Percentiles rank a stretch among this genome's conserved stretches.
These are phyloP conservation scores for Aspergillus campestris DNA, from an alignment of 495 filamentous ascomycete genomes.

Conservation along the genomic window DNA sequence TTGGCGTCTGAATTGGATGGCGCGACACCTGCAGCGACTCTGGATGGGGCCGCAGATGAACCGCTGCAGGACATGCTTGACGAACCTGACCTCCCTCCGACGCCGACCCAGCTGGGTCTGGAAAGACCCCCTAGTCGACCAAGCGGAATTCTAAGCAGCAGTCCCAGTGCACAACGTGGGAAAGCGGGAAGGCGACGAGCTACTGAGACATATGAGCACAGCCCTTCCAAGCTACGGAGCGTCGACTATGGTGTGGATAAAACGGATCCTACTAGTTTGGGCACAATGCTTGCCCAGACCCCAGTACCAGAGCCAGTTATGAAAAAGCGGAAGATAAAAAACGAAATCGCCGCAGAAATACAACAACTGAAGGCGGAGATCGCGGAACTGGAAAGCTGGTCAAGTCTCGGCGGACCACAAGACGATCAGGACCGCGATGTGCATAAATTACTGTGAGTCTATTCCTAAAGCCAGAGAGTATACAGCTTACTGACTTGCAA, in stretches of 20 bases:
- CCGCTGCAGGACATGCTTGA: constrained; percentile 31
- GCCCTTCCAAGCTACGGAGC: constrained; percentile 25
- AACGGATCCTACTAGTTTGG: constrained; percentile 5
- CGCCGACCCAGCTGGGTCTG: constrained; percentile 53
- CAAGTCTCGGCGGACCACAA: constrained; percentile 9
- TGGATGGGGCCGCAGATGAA: constrained; percentile 11
- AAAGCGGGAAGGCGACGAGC: constrained; percentile 21
- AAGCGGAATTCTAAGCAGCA: constrained; percentile 33
- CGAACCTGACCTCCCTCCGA: constrained; percentile 65
- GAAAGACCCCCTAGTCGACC: constrained; percentile 33
- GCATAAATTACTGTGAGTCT: constrained; percentile 25
- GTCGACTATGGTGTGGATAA: constrained; percentile 10
- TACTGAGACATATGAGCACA: constrained; percentile 14
- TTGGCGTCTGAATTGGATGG: constrained; percentile 32
- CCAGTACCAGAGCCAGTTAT: constrained; percentile 18
- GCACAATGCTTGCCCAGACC: background rate
- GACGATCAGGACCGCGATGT: constrained; percentile 18
- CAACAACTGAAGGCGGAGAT: constrained; percentile 29
- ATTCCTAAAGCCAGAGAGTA: background rate
- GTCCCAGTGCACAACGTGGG: constrained; percentile 29
- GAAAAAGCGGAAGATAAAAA: constrained; percentile 25
- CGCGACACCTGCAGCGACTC: constrained; percentile 19
- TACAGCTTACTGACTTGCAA: constrained; percentile 8
- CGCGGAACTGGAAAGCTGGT: constrained; percentile 29
- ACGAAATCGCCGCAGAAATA: constrained; percentile 23